A percentile compares a stretch with the other conserved stretches of the same genome.
phyloP scores from a whole-genome alignment of 257 asterid species.

The Rubia yunnanensis region DNA sequence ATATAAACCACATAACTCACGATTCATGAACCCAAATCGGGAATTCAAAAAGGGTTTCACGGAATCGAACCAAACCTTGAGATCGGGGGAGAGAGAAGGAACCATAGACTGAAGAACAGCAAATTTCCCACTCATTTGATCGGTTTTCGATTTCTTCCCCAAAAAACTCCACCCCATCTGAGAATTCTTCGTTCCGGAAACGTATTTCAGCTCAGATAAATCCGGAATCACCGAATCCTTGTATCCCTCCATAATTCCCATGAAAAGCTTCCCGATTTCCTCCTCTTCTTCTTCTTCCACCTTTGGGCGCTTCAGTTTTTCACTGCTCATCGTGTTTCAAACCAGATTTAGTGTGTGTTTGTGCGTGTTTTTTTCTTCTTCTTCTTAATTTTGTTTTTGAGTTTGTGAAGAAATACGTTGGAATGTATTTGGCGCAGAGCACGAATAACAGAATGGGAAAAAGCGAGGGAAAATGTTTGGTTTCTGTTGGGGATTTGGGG shows the following conservation, averaged over 20 bases:
- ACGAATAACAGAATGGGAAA: neutral
- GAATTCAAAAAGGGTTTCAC: neutral
- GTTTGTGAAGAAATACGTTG: constrained; percentile 17
- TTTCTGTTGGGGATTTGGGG: neutral
- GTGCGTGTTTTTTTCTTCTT: neutral
- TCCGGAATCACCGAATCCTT: constrained; percentile 41
- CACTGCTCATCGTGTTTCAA: neutral
- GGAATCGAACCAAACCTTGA: constrained; percentile 34
- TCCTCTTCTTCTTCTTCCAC: constrained; percentile 24
- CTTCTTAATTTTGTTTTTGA: neutral
- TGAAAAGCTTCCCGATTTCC: constrained; percentile 30
- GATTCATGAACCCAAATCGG: too few species aligned
- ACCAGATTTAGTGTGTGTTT: neutral
- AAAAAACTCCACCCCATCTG: constrained; percentile 14
- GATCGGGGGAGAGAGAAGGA: constrained; percentile 29
- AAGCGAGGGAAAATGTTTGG: constrained; percentile 10
- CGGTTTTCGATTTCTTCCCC: constrained; percentile 9
- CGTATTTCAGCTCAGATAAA: constrained; percentile 25
- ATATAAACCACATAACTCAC: too few species aligned
- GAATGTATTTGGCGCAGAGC: constrained; percentile 13
- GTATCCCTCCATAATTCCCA: constrained; percentile 51
- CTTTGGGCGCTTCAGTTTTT: constrained; percentile 11
- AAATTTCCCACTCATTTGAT: constrained; percentile 27
- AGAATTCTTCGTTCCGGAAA: neutral
- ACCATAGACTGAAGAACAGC: constrained; percentile 48